Conservation (phyloP, 345 rosid species). For the Lepidium didymum region DNA sequence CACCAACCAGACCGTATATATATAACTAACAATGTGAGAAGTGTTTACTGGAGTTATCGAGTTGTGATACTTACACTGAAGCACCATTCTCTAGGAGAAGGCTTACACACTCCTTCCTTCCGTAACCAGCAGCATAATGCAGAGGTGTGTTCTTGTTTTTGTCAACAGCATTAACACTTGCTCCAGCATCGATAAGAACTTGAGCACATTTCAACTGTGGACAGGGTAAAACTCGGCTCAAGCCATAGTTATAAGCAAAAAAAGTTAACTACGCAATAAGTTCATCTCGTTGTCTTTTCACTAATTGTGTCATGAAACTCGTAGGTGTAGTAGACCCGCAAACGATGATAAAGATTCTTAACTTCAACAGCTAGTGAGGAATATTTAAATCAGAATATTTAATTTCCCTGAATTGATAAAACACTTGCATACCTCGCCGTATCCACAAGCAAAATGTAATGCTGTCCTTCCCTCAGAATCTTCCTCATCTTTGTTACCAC, state of each 20-base stretch:
- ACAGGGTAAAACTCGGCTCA: slow-evolving; percentile 10
- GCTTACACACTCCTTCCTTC: slow-evolving; percentile 91
- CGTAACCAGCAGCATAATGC: slow-evolving; percentile 97
- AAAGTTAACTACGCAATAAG: neutral
- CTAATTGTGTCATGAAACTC: neutral
- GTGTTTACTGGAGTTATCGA: neutral
- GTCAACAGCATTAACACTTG: slow-evolving; percentile 86
- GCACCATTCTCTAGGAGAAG: slow-evolving; percentile 89
- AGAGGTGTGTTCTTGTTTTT: slow-evolving; percentile 96
- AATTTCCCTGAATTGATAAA: neutral
- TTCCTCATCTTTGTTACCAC: slow-evolving; percentile 92
- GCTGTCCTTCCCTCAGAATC: slow-evolving; percentile 99
- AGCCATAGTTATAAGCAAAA: neutral
- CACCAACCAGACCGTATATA: neutral
- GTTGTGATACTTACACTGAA: slow-evolving; percentile 70
- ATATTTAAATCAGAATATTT: neutral
- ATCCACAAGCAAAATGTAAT: slow-evolving; percentile 97
- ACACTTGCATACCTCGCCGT: slow-evolving; percentile 74
- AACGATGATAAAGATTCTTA: slow-evolving; percentile 11
- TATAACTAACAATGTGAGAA: neutral
- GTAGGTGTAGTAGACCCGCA: neutral
- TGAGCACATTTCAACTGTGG: slow-evolving; percentile 78
- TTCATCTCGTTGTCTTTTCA: neutral
- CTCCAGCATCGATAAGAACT: slow-evolving; percentile 83
- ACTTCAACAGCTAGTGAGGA: neutral